These are phyloP conservation scores for Albifimbria verrucaria DNA, from an alignment of 2,329 filamentous ascomycete genomes.

Conservation along the genomic window DNA sequence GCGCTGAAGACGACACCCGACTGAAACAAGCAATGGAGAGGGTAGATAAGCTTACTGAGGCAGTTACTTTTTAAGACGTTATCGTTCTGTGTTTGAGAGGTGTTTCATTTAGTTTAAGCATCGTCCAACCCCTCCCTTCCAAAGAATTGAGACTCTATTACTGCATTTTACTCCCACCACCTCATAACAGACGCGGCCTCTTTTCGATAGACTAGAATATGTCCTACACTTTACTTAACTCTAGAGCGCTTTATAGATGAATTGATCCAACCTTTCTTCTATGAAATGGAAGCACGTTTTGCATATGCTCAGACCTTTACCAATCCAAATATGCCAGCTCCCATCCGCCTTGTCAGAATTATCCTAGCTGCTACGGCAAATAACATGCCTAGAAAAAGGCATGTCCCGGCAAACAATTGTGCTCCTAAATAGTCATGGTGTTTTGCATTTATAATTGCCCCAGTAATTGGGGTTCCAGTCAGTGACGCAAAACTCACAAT, in stretches of 20 bases:
- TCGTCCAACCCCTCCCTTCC: too few relatives aligned
- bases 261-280: not conserved
- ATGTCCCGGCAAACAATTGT: conserved; percentile 15
- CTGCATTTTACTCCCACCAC: too few relatives aligned
- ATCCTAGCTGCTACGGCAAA: conserved; percentile 12
- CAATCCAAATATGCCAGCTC: conserved; percentile 3
- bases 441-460: conserved; percentile 25
- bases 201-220: too few relatives aligned
- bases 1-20: conserved; percentile 18
- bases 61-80: conserved; percentile 23
- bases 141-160: too few relatives aligned
- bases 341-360: conserved; percentile 8
- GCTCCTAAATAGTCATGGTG: conserved; percentile 16
- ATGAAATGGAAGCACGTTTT: too few relatives aligned
- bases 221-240: too few relatives aligned
- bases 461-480: conserved; percentile 35
- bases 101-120: too few relatives aligned
- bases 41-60: conserved; percentile 21
- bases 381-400: conserved; percentile 9
- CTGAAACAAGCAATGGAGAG: conserved; percentile 17
- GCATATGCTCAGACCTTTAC: not conserved
- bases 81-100: too few relatives aligned
- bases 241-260: too few relatives aligned
- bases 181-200: too few relatives aligned
- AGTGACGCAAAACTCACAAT: conserved; percentile 37